Evolutionary conservation across 2,329 filamentous ascomycete genomes (phyloP), one percentile per base, ranked within the genome.

Genomic region (Colletotrichum sp.): DNA sequence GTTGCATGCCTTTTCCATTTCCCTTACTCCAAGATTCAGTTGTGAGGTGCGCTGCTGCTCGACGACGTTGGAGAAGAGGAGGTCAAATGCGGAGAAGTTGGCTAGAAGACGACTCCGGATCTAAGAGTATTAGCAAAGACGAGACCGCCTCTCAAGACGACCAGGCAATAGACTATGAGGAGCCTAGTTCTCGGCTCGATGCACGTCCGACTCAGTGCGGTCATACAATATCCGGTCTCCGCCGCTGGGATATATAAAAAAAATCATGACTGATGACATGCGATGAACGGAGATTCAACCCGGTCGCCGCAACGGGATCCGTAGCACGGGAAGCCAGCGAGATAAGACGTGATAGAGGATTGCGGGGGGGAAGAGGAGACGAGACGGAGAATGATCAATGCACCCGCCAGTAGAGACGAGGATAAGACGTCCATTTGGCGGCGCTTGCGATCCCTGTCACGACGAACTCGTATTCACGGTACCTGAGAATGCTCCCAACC

Each of bases 331-430:
- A 73, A 65, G 70, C 64, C 69, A 73, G 70, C 73, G 59, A 76
- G 73, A 76, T 76, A 76, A 76, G 73, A 73, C 73, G 73, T 76
- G 73, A 76, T 76, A 76, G 73, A 76, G 73, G 69, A 73, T 73
- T 76, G 73, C 73, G 73, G 70, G 64, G 73, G 64, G 26, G 21
- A 52, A 36, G 63, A 69, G 44, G 59, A 76, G 73, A 69, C 70
- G 73, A 76, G 73, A 76, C 73, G 65, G 73, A 73, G 70, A 76
- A 60, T 30, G 70, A 65, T 65, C 73, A 73, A 73, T 60, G 70
- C 73, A 57, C 49, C 32, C 73, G 52, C 73, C 64, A 76, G 69
- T 63, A 13, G 39, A 72, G 68, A 44, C 73, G 70, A 69, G 70
- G 52, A 76, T 57, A 69, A 68, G 30, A n/a, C 44, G 67, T 64